Evolutionary conservation across 163 green algal genomes (phyloP), one percentile per base, ranked within the genome.

Genomic region (Chlamydomonas reinhardtii): DNA sequence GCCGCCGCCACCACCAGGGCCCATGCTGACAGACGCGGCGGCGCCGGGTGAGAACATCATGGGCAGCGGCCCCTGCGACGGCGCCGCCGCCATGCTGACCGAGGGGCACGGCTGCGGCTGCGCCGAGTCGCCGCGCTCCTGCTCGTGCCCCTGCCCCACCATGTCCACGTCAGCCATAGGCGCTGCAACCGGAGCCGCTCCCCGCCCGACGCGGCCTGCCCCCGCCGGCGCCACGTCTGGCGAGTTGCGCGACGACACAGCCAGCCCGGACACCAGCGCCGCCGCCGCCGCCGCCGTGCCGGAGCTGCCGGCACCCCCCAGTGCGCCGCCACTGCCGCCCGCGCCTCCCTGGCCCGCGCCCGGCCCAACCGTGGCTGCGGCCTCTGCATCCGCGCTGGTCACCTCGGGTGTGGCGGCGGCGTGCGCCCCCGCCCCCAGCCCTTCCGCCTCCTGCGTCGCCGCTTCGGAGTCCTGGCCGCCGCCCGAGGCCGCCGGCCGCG

Each of bases 211-310:
- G 48, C 12, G 48, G 48, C 48, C 59, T 43, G 62, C 22, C 37
- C 5, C 15, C n/a, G n/a, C n/a, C n/a, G n/a, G n/a, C 66, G 70
- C 27, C 1, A 43, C 72, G 2, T 85, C 72, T 0, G 82, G 82
- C 22, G 82, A 87, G n/a, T 43, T 62, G 29, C 62, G 59, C 8
- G 82, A 87, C 19, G 72, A 87, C 16, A 87, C 82, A 29, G 71
- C 82, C 37, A 87, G 82, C 31, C 72, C 82, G 14, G 82, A 81
- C 15, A 87, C 82, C 25, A 87, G 72, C 25, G 78, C 78, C 12
- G 78, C 78, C 32, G 69, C 78, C 24, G 70, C 70, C 4, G 76
- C 64, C 17, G 70, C 80, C 1, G 54, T 20, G 12, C 69, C 80
- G 56, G 80, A 79, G 56, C 43, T 62, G 69, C 54, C 62, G 19